Base-by-base conservation (phyloP, 202 grass and related monocot genomes). In the Saccharum hybrid region DNA sequence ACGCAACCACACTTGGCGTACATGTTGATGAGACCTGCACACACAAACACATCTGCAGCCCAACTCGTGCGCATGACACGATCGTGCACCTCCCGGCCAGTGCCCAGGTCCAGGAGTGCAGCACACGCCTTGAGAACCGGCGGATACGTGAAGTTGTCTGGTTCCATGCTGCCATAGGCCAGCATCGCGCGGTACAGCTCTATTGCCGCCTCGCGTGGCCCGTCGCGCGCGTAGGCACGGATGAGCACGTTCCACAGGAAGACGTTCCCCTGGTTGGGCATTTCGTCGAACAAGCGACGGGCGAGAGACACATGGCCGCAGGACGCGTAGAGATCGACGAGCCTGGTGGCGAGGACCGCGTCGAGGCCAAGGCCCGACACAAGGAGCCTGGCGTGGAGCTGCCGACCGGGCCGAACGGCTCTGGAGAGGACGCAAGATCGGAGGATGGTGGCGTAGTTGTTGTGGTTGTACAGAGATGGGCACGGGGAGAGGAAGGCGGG, bases 211-310 rank as follows among this genome's bases (percentile, higher is more conserved):
- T 94, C 80, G 9, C 19, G 42, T 19, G 86, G 86, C 4, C 91
- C 88, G 5, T 89, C 89, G 60, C 88, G 84, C 26, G 77, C 86
- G 36, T 94, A 87, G 8, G 76, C 81, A 22, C 88, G 84, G 72
- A 94, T 88, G 52, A 94, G 83, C 9, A 94, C 88, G 63, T 94
- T 94, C 91, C 91, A 94, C 37, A 87, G 54, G 62, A 94, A 94
- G 12, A 86, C 12, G 37, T 88, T 91, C 6, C 83, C 37, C 37
- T 84, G 89, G 22, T 84, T 89, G n/a, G 80, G 77, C 84, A 91
- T 93, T 91, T 49, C 88, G n/a, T 97, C 87, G 52, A 97, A 97
- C 91, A 93, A 68, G 14, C 11, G 51, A 23, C 75, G 91, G 6
- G 91, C 91, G 34, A 84, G 26, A 2, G 16, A 21, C 6, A 90